Base-by-base conservation (phyloP, 305 asterid genomes). In the Fraxinus latifolia region DNA sequence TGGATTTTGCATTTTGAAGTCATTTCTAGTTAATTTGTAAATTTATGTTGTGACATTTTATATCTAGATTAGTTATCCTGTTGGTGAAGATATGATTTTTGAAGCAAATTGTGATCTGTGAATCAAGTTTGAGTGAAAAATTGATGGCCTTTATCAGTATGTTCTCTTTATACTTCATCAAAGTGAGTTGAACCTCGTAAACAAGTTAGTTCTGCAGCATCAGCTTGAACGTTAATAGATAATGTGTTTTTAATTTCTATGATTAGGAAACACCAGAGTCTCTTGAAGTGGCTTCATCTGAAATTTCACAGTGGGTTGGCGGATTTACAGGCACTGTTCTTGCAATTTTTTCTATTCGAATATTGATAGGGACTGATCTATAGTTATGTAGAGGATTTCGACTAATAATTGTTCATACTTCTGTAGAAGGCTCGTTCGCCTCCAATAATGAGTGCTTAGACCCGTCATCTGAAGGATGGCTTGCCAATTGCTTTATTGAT, bases 221-320 rank as follows among this genome's bases (percentile, higher is more conserved):
- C 1, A 6, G 70, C 31, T 60, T 60, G 70, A 60, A 21, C 0
- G 32, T 2, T 17, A 1, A 21, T 6, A 6, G 27, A 21, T 21
- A 17, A 21, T 7, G 50, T 9, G 50, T 39, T 39, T 8, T 39
- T 39, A 39, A 39, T 39, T 79, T 78, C 7, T 23, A 77, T 85
- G 62, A 80, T 83, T 84, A 92, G 97, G 97, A 93, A 90, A 89
- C 90, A 3, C 84, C 73, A 60, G 91, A 83, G 68, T 88, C 93
- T 47, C 86, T 90, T 12, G 95, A 83, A 21, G 93, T 84, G 77
- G 80, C 80, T 76, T 76, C 90, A 19, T 79, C 88, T 42, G 97
- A 90, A 80, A 89, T 93, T 88, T 87, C 97, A 14, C 86, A 91
- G 71, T 93, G 97, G 97, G 95, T 89, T 83, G 83, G 93, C 12